Evolutionary conservation across 139 green algal species (phyloP).

Genomic region (Deuterostichococcus epilithicus): DNA sequence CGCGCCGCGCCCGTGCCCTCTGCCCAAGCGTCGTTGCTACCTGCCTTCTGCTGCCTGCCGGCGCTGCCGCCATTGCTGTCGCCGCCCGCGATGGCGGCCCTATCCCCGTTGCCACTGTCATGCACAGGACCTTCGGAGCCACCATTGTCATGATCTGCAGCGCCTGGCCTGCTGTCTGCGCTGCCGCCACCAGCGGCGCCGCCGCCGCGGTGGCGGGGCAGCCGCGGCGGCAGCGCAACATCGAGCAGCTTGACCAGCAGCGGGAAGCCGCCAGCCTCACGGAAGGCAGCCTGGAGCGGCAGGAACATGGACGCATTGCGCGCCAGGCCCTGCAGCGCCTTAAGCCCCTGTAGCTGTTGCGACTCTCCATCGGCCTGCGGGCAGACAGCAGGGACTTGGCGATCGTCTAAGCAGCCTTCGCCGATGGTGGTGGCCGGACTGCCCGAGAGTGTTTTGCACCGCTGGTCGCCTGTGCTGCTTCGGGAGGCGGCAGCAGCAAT

Average conservation of each 20-base stretch:
- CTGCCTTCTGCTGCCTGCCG: neutral
- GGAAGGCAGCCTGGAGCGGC: neutral
- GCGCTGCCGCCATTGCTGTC: neutral
- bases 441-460: too few species aligned
- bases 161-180: neutral
- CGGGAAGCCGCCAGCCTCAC: neutral
- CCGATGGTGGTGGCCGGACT: too few species aligned
- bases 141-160: neutral
- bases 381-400: too few species aligned
- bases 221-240: neutral
- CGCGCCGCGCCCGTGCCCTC: neutral
- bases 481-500: too few species aligned
- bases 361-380: neutral
- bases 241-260: slow-evolving; percentile 3
- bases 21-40: neutral
- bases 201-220: too few species aligned
- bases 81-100: too few species aligned
- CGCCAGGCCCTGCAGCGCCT: slow-evolving; percentile 5
- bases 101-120: neutral
- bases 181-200: too few species aligned
- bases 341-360: neutral
- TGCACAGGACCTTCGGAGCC: too few species aligned
- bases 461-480: too few species aligned
- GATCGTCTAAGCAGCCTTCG: too few species aligned
- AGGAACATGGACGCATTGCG: neutral